These are phyloP conservation scores for Candida silvicultrix DNA, from an alignment of 805 yeast genomes.

Conservation along the genomic window DNA sequence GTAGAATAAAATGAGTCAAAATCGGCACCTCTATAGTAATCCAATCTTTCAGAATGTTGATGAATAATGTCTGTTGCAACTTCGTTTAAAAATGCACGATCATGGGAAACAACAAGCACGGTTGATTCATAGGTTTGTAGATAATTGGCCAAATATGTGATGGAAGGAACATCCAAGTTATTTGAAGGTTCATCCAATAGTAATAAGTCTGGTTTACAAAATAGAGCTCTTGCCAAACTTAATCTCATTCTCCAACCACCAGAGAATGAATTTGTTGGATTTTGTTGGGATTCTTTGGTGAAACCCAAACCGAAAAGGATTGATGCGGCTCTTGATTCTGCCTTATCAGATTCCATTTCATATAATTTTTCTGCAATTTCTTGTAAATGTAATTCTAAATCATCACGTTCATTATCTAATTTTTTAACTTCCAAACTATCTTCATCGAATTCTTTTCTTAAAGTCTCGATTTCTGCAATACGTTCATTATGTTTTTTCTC, in stretches of 20 bases:
- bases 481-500: constrained; percentile 70
- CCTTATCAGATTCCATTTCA: constrained; percentile 96
- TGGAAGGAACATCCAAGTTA: constrained; percentile 99
- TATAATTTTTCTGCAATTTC: constrained; percentile 76
- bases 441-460: constrained; percentile 68
- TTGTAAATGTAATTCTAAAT: constrained; percentile 69
- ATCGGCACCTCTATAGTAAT: constrained; percentile 90
- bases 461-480: constrained; percentile 63
- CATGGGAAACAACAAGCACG: constrained; percentile 94
- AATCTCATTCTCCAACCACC: constrained; percentile 99
- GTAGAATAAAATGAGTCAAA: constrained; percentile 91
- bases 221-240: constrained; percentile 94
- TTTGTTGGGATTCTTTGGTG: constrained; percentile 75
- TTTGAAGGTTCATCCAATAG: constrained; percentile 97
- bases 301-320: constrained; percentile 92
- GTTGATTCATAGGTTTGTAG: constrained; percentile 88
- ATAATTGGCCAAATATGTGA: constrained; percentile 87
- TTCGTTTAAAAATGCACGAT: constrained; percentile 92
- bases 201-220: constrained; percentile 92
- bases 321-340: constrained; percentile 95
- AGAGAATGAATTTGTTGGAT: constrained; percentile 85
- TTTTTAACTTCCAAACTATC: constrained; percentile 68
- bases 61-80: constrained; percentile 98
- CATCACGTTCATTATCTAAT: constrained; percentile 86
- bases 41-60: constrained; percentile 95